phyloP scores from a whole-genome alignment of 805 yeast genomes.

The Zygosaccharomyces bisporus region DNA sequence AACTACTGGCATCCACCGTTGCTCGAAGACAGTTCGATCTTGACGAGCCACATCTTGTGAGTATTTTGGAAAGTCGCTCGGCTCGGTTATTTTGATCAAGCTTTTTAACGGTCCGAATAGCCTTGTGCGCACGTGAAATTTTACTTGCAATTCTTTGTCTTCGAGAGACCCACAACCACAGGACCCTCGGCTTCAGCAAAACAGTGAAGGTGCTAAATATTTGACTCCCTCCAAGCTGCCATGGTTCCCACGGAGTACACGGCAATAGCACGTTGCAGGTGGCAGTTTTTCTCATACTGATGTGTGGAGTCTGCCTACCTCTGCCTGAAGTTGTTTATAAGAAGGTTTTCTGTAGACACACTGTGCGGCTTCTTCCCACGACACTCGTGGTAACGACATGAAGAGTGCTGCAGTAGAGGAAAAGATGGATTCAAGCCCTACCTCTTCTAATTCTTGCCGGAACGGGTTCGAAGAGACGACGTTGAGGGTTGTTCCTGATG shows the following conservation, averaged over 20 bases:
- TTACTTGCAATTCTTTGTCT: background rate
- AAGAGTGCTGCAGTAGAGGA: constrained; percentile 1
- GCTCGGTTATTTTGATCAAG: background rate
- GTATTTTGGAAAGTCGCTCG: background rate
- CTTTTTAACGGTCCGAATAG: background rate
- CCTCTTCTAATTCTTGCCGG: constrained; percentile 1
- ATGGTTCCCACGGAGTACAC: background rate
- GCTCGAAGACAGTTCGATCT: background rate
- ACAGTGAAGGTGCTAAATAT: background rate
- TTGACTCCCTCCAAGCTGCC: background rate
- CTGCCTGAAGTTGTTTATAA: background rate
- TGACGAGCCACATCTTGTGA: background rate
- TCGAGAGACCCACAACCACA: background rate
- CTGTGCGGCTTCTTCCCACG: background rate
- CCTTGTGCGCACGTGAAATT: constrained; percentile 9
- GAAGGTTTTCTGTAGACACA: background rate
- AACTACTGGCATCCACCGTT: too few species aligned
- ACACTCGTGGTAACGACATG: background rate
- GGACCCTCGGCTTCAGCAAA: background rate
- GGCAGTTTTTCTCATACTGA: background rate
- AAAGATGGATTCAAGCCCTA: constrained; percentile 4
- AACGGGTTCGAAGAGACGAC: constrained; percentile 4
- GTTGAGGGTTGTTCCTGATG: constrained; percentile 1
- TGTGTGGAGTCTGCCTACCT: background rate
- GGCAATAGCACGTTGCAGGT: background rate